A percentile compares a stretch with the other conserved stretches of the same genome.
phyloP scores from a whole-genome alignment of 129 eudicot species.

The Centella asiatica region DNA sequence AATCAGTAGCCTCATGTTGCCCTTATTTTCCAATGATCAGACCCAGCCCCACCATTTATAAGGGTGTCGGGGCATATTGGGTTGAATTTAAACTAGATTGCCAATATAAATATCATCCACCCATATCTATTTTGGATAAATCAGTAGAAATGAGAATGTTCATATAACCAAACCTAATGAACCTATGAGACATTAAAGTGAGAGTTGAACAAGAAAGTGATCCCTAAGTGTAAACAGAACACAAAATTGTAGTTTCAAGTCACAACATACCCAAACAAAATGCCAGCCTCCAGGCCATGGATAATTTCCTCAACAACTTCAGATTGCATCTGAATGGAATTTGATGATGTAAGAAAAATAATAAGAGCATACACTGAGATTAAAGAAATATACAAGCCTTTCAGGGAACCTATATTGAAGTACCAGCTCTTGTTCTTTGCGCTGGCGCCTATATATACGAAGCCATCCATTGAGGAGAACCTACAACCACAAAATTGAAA shows the following conservation, averaged over 20 bases:
- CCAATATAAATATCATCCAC: too few relatives aligned
- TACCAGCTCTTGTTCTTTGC: slow-evolving; percentile 97
- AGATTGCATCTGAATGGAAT: slow-evolving; percentile 71
- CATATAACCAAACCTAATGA: neutral
- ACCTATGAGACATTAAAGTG: neutral
- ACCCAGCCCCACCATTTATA: too few relatives aligned
- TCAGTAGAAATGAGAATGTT: neutral
- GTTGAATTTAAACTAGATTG: too few relatives aligned
- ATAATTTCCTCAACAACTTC: slow-evolving; percentile 98
- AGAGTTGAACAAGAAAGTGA: neutral
- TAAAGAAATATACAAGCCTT: neutral
- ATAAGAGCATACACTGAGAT: neutral
- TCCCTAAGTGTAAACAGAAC: neutral
- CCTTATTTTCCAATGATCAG: too few relatives aligned
- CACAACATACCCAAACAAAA: slow-evolving; percentile 74
- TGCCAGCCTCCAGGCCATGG: slow-evolving; percentile 94
- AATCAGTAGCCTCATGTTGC: too few relatives aligned
- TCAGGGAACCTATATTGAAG: neutral
- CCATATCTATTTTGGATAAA: neutral
- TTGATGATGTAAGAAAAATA: slow-evolving; percentile 12
- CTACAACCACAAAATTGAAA: slow-evolving; percentile 28
- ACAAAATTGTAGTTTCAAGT: neutral
- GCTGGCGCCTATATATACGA: slow-evolving; percentile 87
- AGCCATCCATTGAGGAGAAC: slow-evolving; percentile 93
- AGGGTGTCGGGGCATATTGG: too few relatives aligned